Evolutionary conservation across 345 rosid species (phyloP).

Genomic region (Nasturtium officinale): DNA sequence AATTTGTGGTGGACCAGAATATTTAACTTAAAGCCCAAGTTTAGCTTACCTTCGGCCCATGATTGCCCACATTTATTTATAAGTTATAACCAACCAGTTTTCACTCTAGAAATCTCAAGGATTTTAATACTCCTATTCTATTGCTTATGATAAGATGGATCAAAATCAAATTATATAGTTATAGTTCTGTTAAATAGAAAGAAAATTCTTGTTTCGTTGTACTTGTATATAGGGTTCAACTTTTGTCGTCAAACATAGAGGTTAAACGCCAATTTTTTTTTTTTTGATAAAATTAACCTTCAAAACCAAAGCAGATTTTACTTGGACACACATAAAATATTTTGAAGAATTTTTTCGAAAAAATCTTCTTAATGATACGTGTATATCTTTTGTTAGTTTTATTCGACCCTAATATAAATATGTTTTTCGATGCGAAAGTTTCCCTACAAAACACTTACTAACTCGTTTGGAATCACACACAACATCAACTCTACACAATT

Average conservation of each 20-base stretch:
- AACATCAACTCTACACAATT: not conserved
- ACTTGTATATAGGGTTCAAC: not conserved
- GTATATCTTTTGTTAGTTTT: not conserved
- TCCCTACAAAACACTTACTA: not conserved
- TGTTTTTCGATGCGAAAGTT: too few species aligned
- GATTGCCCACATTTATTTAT: not conserved
- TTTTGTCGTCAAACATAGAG: not conserved
- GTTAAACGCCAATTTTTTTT: too few species aligned
- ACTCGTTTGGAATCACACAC: not conserved
- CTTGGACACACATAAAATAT: not conserved
- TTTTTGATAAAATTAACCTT: too few species aligned
- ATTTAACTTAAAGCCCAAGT: conserved; percentile 5
- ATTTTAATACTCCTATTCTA: too few species aligned
- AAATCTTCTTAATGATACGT: not conserved
- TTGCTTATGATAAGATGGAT: not conserved
- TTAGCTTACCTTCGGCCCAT: conserved; percentile 10
- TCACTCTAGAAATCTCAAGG: not conserved
- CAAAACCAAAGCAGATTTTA: not conserved
- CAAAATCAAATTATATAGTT: not conserved
- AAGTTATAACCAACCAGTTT: not conserved
- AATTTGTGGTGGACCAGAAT: not conserved
- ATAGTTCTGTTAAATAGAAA: not conserved
- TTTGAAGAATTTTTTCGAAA: too few species aligned
- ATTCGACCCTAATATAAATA: not conserved
- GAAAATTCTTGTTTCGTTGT: too few species aligned